phyloP scores from a whole-genome alignment of 257 asterid species.

The Rehmannia glutinosa region DNA sequence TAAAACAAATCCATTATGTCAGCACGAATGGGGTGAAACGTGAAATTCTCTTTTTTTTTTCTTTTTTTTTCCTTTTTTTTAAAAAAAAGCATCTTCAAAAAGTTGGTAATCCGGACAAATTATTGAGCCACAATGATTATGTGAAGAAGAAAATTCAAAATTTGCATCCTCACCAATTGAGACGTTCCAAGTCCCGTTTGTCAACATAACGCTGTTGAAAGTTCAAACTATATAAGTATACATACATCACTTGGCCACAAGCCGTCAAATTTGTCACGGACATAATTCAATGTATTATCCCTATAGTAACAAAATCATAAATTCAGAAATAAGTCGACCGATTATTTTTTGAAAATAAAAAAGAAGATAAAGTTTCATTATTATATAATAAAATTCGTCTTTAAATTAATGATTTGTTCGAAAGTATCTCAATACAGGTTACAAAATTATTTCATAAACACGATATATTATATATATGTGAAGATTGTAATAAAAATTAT shows the following conservation, averaged over 20 bases:
- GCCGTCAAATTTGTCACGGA: neutral
- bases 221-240: no score
- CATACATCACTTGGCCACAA: neutral
- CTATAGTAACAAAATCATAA: no score
- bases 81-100: neutral
- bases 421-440: no score
- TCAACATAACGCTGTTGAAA: slow-evolving; percentile 19
- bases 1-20: no score
- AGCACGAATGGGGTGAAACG: no score
- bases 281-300: no score
- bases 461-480: no score
- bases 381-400: neutral
- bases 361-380: neutral
- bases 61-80: no score
- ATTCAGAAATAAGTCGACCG: no score
- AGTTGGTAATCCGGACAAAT: neutral
- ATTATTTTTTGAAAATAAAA: neutral
- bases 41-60: no score
- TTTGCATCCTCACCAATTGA: slow-evolving; percentile 13
- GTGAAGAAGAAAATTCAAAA: slow-evolving; percentile 25
- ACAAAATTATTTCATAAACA: no score
- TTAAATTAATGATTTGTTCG: neutral
- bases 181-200: neutral
- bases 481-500: no score
- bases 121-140: neutral